Conservation (phyloP, 345 rosid species). For the Mercurialis annua region DNA sequence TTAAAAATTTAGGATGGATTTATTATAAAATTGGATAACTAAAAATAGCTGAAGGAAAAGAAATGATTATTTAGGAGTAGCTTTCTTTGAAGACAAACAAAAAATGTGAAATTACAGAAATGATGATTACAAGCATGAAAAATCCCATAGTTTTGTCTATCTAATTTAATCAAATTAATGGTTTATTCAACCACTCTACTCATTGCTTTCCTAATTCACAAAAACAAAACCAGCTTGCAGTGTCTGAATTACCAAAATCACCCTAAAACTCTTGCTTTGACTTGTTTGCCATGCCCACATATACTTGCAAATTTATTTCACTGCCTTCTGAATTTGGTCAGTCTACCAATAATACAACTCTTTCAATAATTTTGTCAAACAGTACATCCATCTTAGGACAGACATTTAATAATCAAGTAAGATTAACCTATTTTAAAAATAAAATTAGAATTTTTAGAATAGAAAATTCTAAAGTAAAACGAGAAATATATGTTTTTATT, state of each 20-base stretch:
- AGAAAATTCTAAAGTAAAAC: too few species aligned
- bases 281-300: neutral
- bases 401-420: too few species aligned
- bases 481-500: too few species aligned
- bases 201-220: conserved; percentile 5
- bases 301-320: neutral
- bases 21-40: too few species aligned
- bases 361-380: too few species aligned
- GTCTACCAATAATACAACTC: too few species aligned
- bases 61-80: too few species aligned
- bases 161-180: conserved; percentile 13
- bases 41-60: too few species aligned
- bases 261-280: neutral
- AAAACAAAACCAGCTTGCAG: neutral
- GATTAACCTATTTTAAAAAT: neutral
- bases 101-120: neutral
- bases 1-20: too few species aligned
- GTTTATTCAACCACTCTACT: conserved; percentile 23
- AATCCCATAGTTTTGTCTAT: conserved; percentile 10
- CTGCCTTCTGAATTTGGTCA: neutral
- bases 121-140: conserved; percentile 5
- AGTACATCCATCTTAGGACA: too few species aligned
- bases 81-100: neutral
- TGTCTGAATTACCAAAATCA: neutral
- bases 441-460: too few species aligned